Evolutionary conservation across 352 stramenopile species (phyloP).

Genomic region (Phytophthora niederhauseri): DNA sequence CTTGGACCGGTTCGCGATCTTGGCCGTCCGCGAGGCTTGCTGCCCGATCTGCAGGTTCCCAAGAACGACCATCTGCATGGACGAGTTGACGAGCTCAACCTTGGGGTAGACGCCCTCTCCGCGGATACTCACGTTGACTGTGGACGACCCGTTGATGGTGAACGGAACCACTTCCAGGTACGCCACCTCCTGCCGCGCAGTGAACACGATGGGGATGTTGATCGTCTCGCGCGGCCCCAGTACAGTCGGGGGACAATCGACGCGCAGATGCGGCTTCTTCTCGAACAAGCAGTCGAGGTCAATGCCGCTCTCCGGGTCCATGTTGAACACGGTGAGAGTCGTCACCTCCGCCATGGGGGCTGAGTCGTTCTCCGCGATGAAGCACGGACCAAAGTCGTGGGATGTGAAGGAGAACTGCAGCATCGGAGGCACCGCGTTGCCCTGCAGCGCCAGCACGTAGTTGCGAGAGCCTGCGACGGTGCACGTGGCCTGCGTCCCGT

Average conservation of each 20-base stretch:
- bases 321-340: constrained; percentile 85
- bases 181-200: constrained; percentile 73
- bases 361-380: constrained; percentile 84
- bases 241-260: constrained; percentile 84
- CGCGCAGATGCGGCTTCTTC: constrained; percentile 85
- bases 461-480: constrained; percentile 87
- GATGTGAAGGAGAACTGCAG: constrained; percentile 91
- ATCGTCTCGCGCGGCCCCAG: constrained; percentile 80
- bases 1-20: constrained; percentile 89
- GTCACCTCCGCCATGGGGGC: constrained; percentile 57
- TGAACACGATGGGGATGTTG: constrained; percentile 88
- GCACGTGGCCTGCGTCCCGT: constrained; percentile 72
- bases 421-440: constrained; percentile 79
- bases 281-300: constrained; percentile 92
- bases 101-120: constrained; percentile 81
- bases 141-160: constrained; percentile 89
- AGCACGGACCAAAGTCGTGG: constrained; percentile 93
- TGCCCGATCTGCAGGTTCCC: constrained; percentile 87
- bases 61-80: constrained; percentile 85
- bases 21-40: constrained; percentile 66
- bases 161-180: constrained; percentile 93
- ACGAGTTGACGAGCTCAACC: constrained; percentile 89
- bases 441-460: constrained; percentile 82
- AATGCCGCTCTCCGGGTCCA: constrained; percentile 80
- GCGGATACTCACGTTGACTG: constrained; percentile 70